Evolutionary conservation across 78 protist species (phyloP).

Genomic region (Speleostelium caveatum): DNA sequence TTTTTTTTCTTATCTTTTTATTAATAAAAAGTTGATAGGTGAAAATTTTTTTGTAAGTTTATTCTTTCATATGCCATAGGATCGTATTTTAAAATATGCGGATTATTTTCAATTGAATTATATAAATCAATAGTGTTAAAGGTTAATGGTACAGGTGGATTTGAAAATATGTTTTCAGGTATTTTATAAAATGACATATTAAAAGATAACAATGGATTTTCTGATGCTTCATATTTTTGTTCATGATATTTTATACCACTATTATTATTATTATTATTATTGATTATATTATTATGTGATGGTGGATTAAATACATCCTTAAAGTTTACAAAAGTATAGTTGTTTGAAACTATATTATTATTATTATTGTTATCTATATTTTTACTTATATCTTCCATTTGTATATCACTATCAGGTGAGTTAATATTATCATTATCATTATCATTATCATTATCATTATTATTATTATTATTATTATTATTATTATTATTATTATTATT

Average conservation of each 20-base stretch:
- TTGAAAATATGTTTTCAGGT: conserved; percentile 15
- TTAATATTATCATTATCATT: not conserved
- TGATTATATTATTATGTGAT: not conserved
- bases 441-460: not conserved
- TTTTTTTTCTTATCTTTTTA: too few relatives aligned
- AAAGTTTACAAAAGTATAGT: not conserved
- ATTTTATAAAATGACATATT: conserved; percentile 18
- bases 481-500: conserved; percentile 23
- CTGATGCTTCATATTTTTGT: conserved; percentile 15
- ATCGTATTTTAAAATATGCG: conserved; percentile 21
- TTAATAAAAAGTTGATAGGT: too few relatives aligned
- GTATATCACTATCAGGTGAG: not conserved
- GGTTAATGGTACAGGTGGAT: not conserved
- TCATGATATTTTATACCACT: not conserved
- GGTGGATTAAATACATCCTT: conserved; percentile 1
- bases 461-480: not conserved
- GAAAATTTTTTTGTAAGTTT: too few relatives aligned
- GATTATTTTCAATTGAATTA: conserved; percentile 17
- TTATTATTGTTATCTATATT: not conserved
- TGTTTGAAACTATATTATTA: not conserved
- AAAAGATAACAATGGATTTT: conserved; percentile 3
- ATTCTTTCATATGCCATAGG: conserved; percentile 29
- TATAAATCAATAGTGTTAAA: conserved; percentile 28
- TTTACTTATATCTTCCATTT: not conserved
- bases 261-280: not conserved